phyloP scores from a whole-genome alignment of 148 eudicot species.

The Amaranthus palmeri region DNA sequence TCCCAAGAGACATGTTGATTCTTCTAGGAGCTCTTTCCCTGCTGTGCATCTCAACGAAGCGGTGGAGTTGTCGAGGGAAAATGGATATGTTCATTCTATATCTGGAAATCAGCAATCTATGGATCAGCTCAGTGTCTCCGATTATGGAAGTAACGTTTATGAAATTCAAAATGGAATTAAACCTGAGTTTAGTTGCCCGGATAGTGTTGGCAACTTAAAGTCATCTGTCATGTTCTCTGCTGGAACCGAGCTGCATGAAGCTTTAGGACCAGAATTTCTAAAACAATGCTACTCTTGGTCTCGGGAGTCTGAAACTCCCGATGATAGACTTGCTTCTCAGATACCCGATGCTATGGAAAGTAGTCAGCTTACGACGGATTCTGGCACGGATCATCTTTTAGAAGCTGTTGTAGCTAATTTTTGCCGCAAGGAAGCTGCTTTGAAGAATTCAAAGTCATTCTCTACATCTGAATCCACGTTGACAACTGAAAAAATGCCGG shows the following conservation, averaged over 20 bases:
- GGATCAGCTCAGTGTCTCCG: conserved; percentile 15
- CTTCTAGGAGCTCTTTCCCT: conserved; percentile 22
- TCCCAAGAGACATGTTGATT: conserved; percentile 26
- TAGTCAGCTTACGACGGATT: conserved; percentile 46
- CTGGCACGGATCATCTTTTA: conserved; percentile 66
- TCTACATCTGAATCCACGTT: conserved; percentile 44
- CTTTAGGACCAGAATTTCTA: conserved; percentile 56
- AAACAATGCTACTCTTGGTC: conserved; percentile 36
- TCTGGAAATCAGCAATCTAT: conserved; percentile 27
- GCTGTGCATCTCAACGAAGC: conserved; percentile 20
- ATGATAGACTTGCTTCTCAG: conserved; percentile 32
- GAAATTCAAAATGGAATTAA: conserved; percentile 18
- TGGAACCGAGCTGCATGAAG: conserved; percentile 86
- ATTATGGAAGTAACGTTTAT: conserved; percentile 14
- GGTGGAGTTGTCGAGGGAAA: conserved; percentile 15
- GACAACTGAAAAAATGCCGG: conserved; percentile 54
- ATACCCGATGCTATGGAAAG: conserved; percentile 42
- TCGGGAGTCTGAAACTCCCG: conserved; percentile 37
- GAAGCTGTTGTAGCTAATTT: conserved; percentile 83
- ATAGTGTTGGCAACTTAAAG: conserved; percentile 14
- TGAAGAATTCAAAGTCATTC: conserved; percentile 32
- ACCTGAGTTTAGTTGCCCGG: conserved; percentile 22
- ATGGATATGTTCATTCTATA: conserved; percentile 29
- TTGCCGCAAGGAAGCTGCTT: conserved; percentile 32
- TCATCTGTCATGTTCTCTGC: conserved; percentile 43